Evolutionary conservation across 2,329 filamentous ascomycete genomes (phyloP), one percentile per base, ranked within the genome.

Genomic region (Penicillium oxalicum): DNA sequence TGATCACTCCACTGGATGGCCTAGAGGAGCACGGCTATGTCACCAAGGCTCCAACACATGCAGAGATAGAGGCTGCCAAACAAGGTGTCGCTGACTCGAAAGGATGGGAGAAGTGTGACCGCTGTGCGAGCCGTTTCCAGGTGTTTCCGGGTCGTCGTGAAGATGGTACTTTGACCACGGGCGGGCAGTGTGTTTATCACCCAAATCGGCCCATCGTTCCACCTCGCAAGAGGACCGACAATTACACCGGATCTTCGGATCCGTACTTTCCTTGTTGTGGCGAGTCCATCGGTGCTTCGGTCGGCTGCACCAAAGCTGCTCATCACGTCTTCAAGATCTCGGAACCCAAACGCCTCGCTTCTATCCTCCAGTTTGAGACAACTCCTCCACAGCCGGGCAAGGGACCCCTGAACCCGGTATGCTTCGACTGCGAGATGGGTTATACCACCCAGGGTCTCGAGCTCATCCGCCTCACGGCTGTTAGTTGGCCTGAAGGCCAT

Each of bases 371-470:
- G 44, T 98, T 94, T 65, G 78, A 82, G 48, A 70, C 81, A 52
- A 97, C 93, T 0, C 91, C 91, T 0, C 35, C 43, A 27, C 69
- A 73, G 27, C 55, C 58, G 38, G 53, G 56, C 9, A 62, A 67
- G 52, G 59, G 54, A 35, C 53, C 48, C 24, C 59, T 58, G 28
- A 58, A 53, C 1, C 79, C 80, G 33, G 82, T 97, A 9, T 86
- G 83, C 55, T 91, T 98, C 61, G 93, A 98, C 66, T 97, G 93
- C 61, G 93, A 98, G 65, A 98, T 98, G 93, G 88, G 88, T 4
- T 97, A 95, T 64, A 98, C 94, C 0, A 87, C 88, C 0, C 70
- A 86, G 43, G 93, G 94, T 0, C 74, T 97, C 55, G 93, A 98
- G 67, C 78, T 98, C 13, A 84, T 97, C 48, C 88, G 93, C 7